Conservation (phyloP, 345 rosid genomes). For the Arabis alpina region DNA sequence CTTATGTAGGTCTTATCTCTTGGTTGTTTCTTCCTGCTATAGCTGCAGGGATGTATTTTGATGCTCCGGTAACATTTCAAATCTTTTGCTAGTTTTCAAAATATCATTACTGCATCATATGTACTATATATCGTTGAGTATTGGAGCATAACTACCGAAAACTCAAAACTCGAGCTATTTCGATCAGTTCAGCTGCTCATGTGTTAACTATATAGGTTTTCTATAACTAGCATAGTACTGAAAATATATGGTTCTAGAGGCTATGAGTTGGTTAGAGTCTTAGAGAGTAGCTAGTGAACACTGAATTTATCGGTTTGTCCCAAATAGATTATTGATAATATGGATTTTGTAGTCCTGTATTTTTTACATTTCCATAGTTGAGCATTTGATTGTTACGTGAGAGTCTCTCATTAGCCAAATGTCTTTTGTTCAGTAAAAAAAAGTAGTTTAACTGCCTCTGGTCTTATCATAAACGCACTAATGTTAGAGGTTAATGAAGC, state of each 20-base stretch:
- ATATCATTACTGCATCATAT: neutral
- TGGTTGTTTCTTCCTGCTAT: slow-evolving; percentile 92
- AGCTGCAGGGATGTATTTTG: slow-evolving; percentile 67
- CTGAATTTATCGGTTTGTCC: neutral
- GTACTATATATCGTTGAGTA: neutral
- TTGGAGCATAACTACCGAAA: neutral
- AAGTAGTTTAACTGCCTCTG: neutral
- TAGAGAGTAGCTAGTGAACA: neutral
- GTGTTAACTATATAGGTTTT: neutral
- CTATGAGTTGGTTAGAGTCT: neutral
- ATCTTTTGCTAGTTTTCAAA: neutral
- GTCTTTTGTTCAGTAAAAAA: neutral
- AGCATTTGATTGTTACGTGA: neutral
- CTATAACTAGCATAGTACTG: neutral
- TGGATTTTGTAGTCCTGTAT: neutral
- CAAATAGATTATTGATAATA: neutral
- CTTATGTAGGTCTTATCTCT: slow-evolving; percentile 60
- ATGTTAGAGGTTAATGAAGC: neutral
- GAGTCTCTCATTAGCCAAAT: neutral
- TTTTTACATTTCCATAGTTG: neutral
- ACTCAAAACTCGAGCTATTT: neutral
- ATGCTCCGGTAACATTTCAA: slow-evolving; percentile 65
- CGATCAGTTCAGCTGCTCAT: neutral
- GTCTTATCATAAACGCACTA: no score
- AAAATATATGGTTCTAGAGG: neutral